Conservation (phyloP, 2,329 filamentous ascomycete species). For the Orbilia oligospora region DNA sequence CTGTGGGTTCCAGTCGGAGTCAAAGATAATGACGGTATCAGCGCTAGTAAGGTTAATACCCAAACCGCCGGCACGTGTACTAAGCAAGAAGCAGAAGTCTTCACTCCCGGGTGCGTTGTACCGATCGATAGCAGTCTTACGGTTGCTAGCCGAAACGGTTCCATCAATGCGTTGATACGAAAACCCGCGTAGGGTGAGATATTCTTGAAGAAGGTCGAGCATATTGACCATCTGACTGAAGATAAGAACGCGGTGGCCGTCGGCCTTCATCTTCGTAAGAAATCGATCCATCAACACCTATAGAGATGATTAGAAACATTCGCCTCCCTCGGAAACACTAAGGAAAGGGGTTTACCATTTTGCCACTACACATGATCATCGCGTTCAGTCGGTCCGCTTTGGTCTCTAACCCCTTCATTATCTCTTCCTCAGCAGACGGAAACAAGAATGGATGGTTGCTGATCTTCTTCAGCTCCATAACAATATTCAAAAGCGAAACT, state of each 20-base stretch:
- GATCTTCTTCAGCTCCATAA: slow-evolving; percentile 99
- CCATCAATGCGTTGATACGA: slow-evolving; percentile 95
- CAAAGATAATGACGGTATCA: slow-evolving; percentile 96
- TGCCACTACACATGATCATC: slow-evolving; percentile 95
- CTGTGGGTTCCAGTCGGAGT: slow-evolving; percentile 99
- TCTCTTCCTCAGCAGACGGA: slow-evolving; percentile 89
- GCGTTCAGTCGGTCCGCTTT: slow-evolving; percentile 93
- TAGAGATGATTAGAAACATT: slow-evolving; percentile 26
- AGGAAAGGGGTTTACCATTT: slow-evolving; percentile 81
- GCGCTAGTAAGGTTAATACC: slow-evolving; percentile 99
- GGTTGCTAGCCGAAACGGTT: slow-evolving; percentile 88
- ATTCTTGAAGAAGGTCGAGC: slow-evolving; percentile 95
- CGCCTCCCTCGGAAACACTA: background rate
- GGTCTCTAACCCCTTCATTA: slow-evolving; percentile 82
- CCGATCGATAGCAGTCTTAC: slow-evolving; percentile 95
- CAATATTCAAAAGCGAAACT: slow-evolving; percentile 95
- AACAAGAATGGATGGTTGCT: slow-evolving; percentile 99
- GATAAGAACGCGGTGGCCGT: slow-evolving; percentile 94
- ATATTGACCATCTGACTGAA: slow-evolving; percentile 99
- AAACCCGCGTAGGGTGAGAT: slow-evolving; percentile 92
- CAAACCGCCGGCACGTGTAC: slow-evolving; percentile 94
- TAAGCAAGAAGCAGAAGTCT: slow-evolving; percentile 96
- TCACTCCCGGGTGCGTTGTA: slow-evolving; percentile 97
- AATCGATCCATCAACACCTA: slow-evolving; percentile 83
- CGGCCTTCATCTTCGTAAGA: slow-evolving; percentile 91